These are phyloP conservation scores for Boletus subparvulus DNA, from an alignment of 768 basidiomycete species.

Conservation along the genomic window DNA sequence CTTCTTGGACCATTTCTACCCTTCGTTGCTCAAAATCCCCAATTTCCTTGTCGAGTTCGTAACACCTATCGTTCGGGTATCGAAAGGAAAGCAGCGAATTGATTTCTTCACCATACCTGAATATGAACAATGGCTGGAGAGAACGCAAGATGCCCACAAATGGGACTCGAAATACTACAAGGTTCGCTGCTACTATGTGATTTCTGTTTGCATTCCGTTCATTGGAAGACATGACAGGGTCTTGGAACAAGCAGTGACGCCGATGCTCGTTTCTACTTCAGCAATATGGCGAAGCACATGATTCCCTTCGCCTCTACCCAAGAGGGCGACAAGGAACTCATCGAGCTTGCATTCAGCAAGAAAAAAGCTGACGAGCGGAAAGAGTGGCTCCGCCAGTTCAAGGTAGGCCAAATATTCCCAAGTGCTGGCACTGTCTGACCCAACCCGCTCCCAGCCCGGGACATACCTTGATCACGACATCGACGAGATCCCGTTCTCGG, in stretches of 20 bases:
- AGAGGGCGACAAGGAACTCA: conserved; percentile 81
- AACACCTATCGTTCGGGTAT: conserved; percentile 94
- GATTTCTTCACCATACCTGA: conserved; percentile 98
- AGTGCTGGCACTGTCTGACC: not conserved
- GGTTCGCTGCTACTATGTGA: conserved; percentile 45
- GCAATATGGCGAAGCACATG: conserved; percentile 89
- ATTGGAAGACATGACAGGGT: conserved; percentile 57
- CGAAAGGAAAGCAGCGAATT: conserved; percentile 71
- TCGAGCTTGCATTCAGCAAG: conserved; percentile 99
- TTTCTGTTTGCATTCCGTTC: not conserved
- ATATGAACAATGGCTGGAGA: conserved; percentile 89
- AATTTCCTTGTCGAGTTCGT: conserved; percentile 97
- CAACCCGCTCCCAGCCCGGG: conserved; percentile 63
- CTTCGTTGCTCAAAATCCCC: conserved; percentile 86
- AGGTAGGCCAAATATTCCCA: conserved; percentile 42
- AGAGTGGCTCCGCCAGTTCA: conserved; percentile 95
- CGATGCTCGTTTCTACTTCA: conserved; percentile 92
- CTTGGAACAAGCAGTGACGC: conserved; percentile 88
- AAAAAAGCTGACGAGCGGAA: conserved; percentile 98
- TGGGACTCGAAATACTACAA: conserved; percentile 98
- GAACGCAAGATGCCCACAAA: conserved; percentile 68
- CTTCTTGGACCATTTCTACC: conserved; percentile 95
- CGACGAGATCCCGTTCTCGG: conserved; percentile 81
- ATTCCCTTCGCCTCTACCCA: conserved; percentile 84
- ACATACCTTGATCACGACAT: conserved; percentile 90